Percentiles rank a stretch among this genome's conserved stretches.
Evolutionary conservation across 352 stramenopile species (phyloP).

Genomic region (Lagenidium giganteum): DNA sequence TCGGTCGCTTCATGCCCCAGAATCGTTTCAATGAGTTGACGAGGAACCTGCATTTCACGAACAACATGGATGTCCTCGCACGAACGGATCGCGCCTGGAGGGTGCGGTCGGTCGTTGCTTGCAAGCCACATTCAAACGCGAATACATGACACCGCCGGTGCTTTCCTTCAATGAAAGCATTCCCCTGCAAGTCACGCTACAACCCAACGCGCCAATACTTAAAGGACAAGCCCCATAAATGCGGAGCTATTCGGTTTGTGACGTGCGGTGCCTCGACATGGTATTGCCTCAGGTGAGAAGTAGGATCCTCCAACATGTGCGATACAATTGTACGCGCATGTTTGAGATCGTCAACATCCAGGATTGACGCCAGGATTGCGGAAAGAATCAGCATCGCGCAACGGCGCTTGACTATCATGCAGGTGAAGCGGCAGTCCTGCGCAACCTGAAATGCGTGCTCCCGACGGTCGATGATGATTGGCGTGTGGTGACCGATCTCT

Average conservation of each 20-base stretch:
- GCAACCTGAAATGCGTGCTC: constrained; percentile 11
- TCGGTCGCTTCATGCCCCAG: constrained; percentile 14
- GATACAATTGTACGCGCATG: too few species aligned
- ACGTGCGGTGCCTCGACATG: constrained; percentile 5
- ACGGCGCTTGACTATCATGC: constrained; percentile 12
- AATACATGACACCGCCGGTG: not conserved
- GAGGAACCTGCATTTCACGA: constrained; percentile 8
- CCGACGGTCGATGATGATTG: not conserved
- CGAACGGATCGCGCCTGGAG: constrained; percentile 7
- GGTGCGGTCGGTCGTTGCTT: constrained; percentile 3
- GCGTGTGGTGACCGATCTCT: constrained; percentile 1
- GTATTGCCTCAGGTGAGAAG: constrained; percentile 14
- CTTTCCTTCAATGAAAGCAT: constrained; percentile 14
- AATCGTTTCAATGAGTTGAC: constrained; percentile 16
- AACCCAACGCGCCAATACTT: constrained; percentile 4
- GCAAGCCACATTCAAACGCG: constrained; percentile 4
- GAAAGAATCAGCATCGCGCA: constrained; percentile 2
- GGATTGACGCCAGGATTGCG: too few species aligned
- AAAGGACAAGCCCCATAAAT: constrained; percentile 16
- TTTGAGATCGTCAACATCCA: too few species aligned
- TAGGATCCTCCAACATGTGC: too few species aligned
- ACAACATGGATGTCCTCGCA: constrained; percentile 7
- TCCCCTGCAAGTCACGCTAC: not conserved
- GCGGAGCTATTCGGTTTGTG: constrained; percentile 9
- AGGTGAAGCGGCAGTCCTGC: constrained; percentile 14